phyloP scores from a whole-genome alignment of 441 rosid species.

The Populus trichocarpa region DNA sequence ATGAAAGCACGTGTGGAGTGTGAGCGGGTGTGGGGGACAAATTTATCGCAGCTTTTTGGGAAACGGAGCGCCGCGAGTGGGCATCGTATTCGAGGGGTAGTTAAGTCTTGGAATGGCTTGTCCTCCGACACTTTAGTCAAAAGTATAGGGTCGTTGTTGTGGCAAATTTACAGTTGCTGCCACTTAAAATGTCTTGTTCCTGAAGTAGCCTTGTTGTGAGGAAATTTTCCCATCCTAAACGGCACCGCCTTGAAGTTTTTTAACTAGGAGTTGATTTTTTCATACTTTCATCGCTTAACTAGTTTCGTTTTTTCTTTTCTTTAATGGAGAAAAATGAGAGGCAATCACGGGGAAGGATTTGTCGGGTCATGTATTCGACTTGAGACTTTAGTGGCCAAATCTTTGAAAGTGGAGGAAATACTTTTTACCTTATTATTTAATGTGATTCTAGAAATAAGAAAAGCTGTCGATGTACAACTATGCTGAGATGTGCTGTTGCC shows the following conservation, averaged over 20 bases:
- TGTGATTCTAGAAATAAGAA: neutral
- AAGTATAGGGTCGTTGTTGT: neutral
- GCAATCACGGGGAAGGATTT: neutral
- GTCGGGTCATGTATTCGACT: neutral
- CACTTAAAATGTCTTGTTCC: neutral
- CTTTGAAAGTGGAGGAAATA: neutral
- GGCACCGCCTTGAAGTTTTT: no score
- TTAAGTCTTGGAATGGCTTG: neutral
- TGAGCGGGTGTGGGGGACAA: no score
- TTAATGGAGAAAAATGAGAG: neutral
- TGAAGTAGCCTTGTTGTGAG: no score
- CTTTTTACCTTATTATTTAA: neutral
- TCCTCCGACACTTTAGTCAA: neutral
- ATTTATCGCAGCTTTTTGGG: neutral
- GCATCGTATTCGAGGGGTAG: constrained; percentile 10
- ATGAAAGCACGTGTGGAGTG: no score
- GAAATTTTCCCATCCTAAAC: no score
- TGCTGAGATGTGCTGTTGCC: neutral
- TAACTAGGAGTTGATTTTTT: no score
- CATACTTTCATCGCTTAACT: neutral
- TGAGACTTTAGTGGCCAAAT: neutral
- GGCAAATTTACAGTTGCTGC: constrained; percentile 8
- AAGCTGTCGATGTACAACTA: neutral
- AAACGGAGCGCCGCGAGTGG: constrained; percentile 24
- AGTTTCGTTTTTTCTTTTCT: neutral